A percentile compares a stretch with the other conserved stretches of the same genome.
phyloP scores from a whole-genome alignment of 2,329 filamentous ascomycete species.

The Claviceps pazoutovae region DNA sequence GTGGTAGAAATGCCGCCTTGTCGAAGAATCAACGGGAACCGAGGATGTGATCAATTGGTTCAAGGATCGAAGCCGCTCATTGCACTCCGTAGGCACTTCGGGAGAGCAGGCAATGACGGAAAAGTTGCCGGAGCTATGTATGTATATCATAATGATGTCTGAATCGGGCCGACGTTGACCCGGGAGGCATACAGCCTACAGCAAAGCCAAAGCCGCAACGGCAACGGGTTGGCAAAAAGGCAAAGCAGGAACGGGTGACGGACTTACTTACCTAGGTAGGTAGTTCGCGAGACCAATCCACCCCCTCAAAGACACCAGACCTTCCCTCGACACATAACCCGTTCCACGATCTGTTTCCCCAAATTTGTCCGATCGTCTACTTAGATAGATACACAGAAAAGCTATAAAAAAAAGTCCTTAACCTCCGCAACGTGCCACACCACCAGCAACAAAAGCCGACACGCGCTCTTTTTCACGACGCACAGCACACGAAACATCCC shows the following conservation, averaged over 20 bases:
- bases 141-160: neutral
- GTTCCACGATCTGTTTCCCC: neutral
- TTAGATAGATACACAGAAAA: no score
- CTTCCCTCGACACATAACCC: neutral
- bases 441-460: neutral
- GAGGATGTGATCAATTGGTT: neutral
- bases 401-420: neutral
- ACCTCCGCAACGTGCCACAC: neutral
- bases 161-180: slow-evolving; percentile 7
- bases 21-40: neutral
- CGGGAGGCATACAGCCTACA: neutral
- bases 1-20: neutral
- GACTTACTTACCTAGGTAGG: neutral
- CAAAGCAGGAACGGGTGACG: neutral
- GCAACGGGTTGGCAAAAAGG: neutral
- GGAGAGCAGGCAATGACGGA: no score
- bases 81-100: no score
- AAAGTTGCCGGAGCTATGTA: neutral
- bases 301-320: neutral
- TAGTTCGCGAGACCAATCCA: neutral
- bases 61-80: no score
- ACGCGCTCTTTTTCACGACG: neutral
- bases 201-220: neutral
- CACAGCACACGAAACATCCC: neutral
- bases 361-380: neutral